These are phyloP conservation scores for Rhynchospora breviuscula DNA, from an alignment of 176 grass and related monocot species.

Conservation along the genomic window DNA sequence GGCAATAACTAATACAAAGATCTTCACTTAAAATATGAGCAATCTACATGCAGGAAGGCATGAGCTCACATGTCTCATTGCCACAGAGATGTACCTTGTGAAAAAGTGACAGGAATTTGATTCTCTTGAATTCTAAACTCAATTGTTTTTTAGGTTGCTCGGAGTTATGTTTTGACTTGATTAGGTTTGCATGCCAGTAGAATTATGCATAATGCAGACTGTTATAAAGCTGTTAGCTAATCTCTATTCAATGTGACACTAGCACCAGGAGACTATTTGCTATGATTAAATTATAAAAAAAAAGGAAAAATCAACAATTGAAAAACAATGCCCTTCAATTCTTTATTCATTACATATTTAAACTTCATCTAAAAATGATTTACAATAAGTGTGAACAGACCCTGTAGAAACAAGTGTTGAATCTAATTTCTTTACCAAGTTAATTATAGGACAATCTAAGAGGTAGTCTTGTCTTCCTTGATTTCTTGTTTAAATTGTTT, in stretches of 20 bases:
- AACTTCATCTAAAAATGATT: not conserved
- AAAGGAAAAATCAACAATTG: not conserved
- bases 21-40: not conserved
- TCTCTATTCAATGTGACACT: not conserved
- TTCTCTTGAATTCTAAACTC: not conserved
- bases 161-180: not conserved
- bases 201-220: not conserved
- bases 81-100: not conserved
- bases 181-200: not conserved
- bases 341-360: not conserved
- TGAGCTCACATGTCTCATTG: not conserved
- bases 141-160: not conserved
- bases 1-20: not conserved
- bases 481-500: not conserved
- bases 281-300: not conserved
- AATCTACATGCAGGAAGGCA: not conserved
- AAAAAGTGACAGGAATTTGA: not conserved
- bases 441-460: not conserved
- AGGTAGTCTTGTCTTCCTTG: not conserved
- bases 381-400: not conserved
- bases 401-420: not conserved
- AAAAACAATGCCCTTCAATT: not conserved
- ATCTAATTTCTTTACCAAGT: not conserved
- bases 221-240: not conserved
- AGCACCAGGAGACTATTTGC: not conserved